A percentile compares a stretch with the other conserved stretches of the same genome.
These are phyloP conservation scores for Pseudozyma sp. DNA, from an alignment of 1,284 basidiomycete genomes.

Conservation along the genomic window DNA sequence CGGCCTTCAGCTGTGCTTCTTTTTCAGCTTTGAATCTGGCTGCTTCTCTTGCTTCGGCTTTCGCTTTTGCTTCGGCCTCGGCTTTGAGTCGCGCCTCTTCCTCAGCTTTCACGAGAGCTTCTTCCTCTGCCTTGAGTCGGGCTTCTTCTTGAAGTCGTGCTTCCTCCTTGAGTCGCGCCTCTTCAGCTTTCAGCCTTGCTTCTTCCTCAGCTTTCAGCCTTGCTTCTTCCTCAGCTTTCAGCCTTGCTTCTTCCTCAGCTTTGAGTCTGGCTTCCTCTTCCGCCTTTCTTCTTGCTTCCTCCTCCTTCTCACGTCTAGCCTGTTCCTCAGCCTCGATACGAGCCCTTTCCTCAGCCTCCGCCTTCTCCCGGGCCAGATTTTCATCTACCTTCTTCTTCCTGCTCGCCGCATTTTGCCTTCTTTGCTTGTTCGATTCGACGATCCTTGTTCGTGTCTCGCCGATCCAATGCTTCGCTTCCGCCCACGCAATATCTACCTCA, in stretches of 20 bases:
- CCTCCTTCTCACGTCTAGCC: too few relatives aligned
- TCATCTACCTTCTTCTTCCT: not conserved
- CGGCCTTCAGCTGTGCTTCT: not conserved
- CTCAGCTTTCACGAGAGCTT: constrained; percentile 7
- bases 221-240: constrained; percentile 4
- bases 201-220: not conserved
- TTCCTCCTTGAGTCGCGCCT: not conserved
- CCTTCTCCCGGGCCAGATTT: too few relatives aligned
- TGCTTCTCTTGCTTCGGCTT: constrained; percentile 6
- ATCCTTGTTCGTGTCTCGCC: not conserved
- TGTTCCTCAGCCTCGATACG: too few relatives aligned
- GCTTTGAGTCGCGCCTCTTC: constrained; percentile 2
- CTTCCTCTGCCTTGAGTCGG: constrained; percentile 1
- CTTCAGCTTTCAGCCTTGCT: constrained; percentile 2
- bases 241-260: constrained; percentile 1
- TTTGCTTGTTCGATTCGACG: constrained; percentile 1
- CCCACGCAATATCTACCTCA: not conserved
- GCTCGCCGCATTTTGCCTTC: constrained; percentile 6
- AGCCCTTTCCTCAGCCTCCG: too few relatives aligned
- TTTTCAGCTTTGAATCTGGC: constrained; percentile 9
- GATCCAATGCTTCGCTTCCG: constrained; percentile 14
- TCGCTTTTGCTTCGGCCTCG: constrained; percentile 13
- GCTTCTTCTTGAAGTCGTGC: constrained; percentile 2
- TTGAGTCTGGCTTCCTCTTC: constrained; percentile 4
- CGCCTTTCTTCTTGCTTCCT: constrained; percentile 5